These are phyloP conservation scores for Massariosphaeria phaeospora DNA, from an alignment of 495 filamentous ascomycete genomes.

Conservation along the genomic window DNA sequence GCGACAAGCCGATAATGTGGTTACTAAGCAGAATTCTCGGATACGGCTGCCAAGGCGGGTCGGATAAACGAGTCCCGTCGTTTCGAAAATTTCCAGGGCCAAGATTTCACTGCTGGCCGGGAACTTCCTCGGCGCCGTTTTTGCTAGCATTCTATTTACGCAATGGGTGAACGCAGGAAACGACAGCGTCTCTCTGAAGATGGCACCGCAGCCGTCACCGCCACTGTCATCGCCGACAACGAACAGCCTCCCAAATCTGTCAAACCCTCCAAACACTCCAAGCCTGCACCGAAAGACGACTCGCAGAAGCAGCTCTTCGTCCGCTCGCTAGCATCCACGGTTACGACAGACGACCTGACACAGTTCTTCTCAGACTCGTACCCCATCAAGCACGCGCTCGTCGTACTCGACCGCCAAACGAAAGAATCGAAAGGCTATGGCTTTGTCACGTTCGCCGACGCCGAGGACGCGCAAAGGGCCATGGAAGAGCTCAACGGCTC, in stretches of 20 bases:
- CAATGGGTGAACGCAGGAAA: conserved; percentile 35
- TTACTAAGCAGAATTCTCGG: too few species aligned
- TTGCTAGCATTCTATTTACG: not conserved
- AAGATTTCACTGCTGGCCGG: too few species aligned
- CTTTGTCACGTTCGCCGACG: conserved; percentile 93
- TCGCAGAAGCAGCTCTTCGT: conserved; percentile 68
- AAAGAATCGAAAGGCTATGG: conserved; percentile 87
- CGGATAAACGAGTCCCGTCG: too few species aligned
- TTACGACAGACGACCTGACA: conserved; percentile 77
- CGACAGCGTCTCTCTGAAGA: conserved; percentile 36
- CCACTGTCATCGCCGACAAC: conserved; percentile 8
- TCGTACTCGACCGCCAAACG: conserved; percentile 72
- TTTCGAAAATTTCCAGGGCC: too few species aligned
- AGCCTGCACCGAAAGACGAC: too few species aligned
- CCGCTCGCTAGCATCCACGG: conserved; percentile 69
- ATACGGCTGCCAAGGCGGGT: too few species aligned
- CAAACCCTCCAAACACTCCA: conserved; percentile 1
- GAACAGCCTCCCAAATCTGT: conserved; percentile 3
- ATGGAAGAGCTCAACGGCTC: conserved; percentile 70
- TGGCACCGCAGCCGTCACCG: conserved; percentile 31
- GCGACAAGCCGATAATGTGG: too few species aligned
- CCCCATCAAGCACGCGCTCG: conserved; percentile 88
- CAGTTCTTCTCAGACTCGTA: conserved; percentile 89
- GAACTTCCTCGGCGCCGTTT: too few species aligned
- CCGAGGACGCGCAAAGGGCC: conserved; percentile 80